phyloP scores from a whole-genome alignment of 257 asterid species.

The Solanum sitiens region DNA sequence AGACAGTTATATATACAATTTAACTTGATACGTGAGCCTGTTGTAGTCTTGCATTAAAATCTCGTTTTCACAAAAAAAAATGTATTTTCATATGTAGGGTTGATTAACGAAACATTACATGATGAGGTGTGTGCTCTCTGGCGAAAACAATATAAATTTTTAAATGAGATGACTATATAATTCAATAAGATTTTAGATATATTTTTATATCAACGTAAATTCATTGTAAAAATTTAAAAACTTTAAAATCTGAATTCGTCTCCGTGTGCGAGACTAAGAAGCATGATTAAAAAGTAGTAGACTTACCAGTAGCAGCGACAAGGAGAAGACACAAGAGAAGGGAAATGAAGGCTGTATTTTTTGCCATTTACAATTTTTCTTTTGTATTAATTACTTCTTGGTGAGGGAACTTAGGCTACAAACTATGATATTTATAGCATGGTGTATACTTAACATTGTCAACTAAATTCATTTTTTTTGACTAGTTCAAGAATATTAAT shows the following conservation, averaged over 20 bases:
- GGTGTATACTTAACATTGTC: neutral
- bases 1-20: neutral
- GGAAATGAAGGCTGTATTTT: neutral
- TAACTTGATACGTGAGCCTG: too few species aligned
- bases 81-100: neutral
- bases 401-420: neutral
- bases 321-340: neutral
- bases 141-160: neutral
- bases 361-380: neutral
- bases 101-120: neutral
- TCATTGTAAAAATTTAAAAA: too few species aligned
- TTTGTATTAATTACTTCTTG: neutral
- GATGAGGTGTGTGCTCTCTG: neutral
- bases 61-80: too few species aligned
- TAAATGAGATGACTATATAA: neutral
- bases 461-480: neutral
- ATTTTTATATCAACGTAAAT: too few species aligned
- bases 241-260: neutral
- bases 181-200: too few species aligned
- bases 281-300: neutral
- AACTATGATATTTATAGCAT: neutral
- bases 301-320: neutral
- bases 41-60: too few species aligned
- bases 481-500: neutral
- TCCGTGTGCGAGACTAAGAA: neutral